Evolutionary conservation across 2,329 filamentous ascomycete genomes (phyloP).

Genomic region (Fusarium pseudoanthophilum): DNA sequence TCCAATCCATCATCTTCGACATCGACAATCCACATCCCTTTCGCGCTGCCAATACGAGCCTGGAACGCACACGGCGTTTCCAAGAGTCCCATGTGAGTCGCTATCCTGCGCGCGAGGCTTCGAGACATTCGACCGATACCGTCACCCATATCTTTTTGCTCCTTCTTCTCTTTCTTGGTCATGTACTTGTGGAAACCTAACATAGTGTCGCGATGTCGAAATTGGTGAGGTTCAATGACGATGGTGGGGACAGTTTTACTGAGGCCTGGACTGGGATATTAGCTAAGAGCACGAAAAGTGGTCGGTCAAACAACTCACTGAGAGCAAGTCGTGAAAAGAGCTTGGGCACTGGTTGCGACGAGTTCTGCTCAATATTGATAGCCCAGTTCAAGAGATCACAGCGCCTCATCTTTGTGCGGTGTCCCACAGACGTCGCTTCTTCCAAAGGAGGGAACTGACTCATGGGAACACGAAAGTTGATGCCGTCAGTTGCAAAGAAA

Average conservation of each 20-base stretch:
- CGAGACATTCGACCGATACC: constrained; percentile 74
- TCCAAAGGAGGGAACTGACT: constrained; percentile 37
- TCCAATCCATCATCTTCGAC: constrained; percentile 53
- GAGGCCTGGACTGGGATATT: constrained; percentile 54
- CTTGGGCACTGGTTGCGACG: constrained; percentile 61
- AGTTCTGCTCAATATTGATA: constrained; percentile 58
- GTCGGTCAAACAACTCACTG: constrained; percentile 51
- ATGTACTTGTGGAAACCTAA: constrained; percentile 56
- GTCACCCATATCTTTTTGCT: constrained; percentile 68
- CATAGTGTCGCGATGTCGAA: constrained; percentile 45
- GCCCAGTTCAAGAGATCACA: constrained; percentile 63
- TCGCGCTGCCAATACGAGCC: constrained; percentile 76
- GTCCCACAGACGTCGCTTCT: constrained; percentile 31
- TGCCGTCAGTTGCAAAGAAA: constrained; percentile 66
- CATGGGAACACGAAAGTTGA: constrained; percentile 49
- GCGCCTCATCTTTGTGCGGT: constrained; percentile 51
- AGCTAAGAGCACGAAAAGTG: not conserved
- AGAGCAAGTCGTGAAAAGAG: constrained; percentile 68
- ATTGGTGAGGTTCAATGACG: constrained; percentile 58
- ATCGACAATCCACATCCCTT: constrained; percentile 79
- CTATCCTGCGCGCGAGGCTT: constrained; percentile 65
- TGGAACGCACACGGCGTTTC: constrained; percentile 74
- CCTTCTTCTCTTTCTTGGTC: constrained; percentile 63
- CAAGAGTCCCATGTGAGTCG: constrained; percentile 59
- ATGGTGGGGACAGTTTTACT: constrained; percentile 62